A percentile compares a stretch with the other conserved stretches of the same genome.
These are phyloP conservation scores for Xylaria sp. DNA, from an alignment of 2,329 filamentous ascomycete genomes.

Conservation along the genomic window DNA sequence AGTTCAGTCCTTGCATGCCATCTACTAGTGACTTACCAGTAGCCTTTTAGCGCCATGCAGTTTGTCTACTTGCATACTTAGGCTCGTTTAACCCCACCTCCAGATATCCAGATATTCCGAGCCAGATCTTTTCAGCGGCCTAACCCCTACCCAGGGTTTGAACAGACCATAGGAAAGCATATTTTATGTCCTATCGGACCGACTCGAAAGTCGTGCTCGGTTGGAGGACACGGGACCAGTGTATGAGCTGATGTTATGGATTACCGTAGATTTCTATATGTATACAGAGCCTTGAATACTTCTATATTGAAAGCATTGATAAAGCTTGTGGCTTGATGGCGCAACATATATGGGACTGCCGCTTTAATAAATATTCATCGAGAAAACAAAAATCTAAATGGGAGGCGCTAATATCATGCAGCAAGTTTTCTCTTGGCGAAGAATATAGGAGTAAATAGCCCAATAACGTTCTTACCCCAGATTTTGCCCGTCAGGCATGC, in stretches of 20 bases:
- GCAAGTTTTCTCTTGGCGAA: neutral
- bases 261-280: neutral
- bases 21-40: neutral
- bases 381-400: neutral
- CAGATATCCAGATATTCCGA: neutral
- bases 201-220: neutral
- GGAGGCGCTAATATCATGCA: neutral
- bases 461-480: conserved; percentile 16
- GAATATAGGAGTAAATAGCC: neutral
- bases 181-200: neutral
- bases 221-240: neutral
- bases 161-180: neutral
- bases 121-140: neutral
- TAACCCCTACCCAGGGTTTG: neutral
- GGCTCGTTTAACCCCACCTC: neutral
- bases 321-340: neutral
- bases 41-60: neutral
- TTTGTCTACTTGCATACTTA: neutral
- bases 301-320: neutral
- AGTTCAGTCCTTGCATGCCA: neutral
- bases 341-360: neutral
- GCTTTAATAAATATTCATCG: neutral
- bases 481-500: conserved; percentile 8
- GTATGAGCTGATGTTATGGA: neutral
- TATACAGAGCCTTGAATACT: neutral